Percentiles rank a stretch among this genome's conserved stretches.
Evolutionary conservation across 2,329 filamentous ascomycete species (phyloP).

Genomic region (Pseudofabraea citricarpa): DNA sequence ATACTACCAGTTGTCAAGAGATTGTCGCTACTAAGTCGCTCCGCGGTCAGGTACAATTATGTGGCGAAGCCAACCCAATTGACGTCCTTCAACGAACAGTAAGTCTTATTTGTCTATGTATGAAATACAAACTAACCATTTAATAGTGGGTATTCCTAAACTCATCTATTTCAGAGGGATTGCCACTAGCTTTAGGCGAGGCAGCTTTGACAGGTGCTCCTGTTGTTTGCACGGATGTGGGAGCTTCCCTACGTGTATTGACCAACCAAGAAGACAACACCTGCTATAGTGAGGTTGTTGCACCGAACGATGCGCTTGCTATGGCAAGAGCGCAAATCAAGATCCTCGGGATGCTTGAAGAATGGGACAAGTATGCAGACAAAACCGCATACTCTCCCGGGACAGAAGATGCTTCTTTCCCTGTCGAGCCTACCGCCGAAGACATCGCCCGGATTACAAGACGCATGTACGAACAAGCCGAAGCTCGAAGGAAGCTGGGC

Average conservation of each 20-base stretch:
- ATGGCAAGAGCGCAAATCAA: slow-evolving; percentile 58
- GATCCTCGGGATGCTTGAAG: slow-evolving; percentile 55
- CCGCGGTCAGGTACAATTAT: slow-evolving; percentile 20
- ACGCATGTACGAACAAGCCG: slow-evolving; percentile 53
- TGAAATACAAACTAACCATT: not conserved
- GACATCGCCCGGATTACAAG: slow-evolving; percentile 47
- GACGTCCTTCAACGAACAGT: slow-evolving; percentile 36
- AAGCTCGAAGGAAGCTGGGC: slow-evolving; percentile 49
- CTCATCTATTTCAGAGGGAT: slow-evolving; percentile 50
- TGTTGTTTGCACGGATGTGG: slow-evolving; percentile 52
- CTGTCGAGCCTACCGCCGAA: slow-evolving; percentile 41
- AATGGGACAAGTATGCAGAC: slow-evolving; percentile 55
- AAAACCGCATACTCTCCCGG: slow-evolving; percentile 48
- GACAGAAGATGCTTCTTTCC: slow-evolving; percentile 34
- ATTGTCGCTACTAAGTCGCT: slow-evolving; percentile 27
- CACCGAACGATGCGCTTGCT: slow-evolving; percentile 57
- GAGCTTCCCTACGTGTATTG: slow-evolving; percentile 49
- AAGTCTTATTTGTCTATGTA: slow-evolving; percentile 27
- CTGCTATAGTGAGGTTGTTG: slow-evolving; percentile 57
- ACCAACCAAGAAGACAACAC: slow-evolving; percentile 44
- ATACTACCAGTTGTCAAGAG: slow-evolving; percentile 52
- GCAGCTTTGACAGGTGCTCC: slow-evolving; percentile 51
- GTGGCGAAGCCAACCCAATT: slow-evolving; percentile 37
- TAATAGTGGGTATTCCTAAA: slow-evolving; percentile 47
- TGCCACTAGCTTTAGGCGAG: slow-evolving; percentile 52